A percentile compares a stretch with the other conserved stretches of the same genome.
Evolutionary conservation across 2,329 filamentous ascomycete genomes (phyloP).

Genomic region (Ceratocystis harringtonii): DNA sequence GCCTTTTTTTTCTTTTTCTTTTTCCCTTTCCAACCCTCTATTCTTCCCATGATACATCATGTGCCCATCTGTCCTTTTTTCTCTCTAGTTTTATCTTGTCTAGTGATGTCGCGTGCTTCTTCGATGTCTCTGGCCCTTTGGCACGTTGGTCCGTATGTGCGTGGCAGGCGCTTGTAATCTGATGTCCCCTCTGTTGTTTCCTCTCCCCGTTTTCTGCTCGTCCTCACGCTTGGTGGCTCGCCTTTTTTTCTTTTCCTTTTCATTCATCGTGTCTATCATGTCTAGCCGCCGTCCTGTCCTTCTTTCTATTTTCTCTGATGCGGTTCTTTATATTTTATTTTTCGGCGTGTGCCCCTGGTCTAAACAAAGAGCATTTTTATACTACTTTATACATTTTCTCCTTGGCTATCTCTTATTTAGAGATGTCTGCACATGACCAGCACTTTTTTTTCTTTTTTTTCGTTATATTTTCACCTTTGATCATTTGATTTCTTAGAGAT

Average conservation of each 20-base stretch:
- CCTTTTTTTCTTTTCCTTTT: background rate
- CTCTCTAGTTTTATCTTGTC: background rate
- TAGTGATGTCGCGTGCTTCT: background rate
- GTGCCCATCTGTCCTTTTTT: background rate
- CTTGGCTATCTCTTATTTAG: background rate
- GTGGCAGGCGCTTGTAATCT: background rate
- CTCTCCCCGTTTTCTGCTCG: background rate
- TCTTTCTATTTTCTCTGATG: conserved; percentile 10
- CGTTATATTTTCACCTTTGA: background rate
- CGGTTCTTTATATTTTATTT: conserved; percentile 1
- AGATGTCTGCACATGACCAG: background rate
- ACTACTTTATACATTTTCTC: background rate
- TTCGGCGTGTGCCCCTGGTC: background rate
- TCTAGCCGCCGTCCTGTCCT: conserved; percentile 1
- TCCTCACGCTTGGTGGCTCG: background rate
- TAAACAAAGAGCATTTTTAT: conserved; percentile 1
- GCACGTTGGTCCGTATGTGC: background rate
- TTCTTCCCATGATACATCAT: background rate
- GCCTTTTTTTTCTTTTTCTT: background rate
- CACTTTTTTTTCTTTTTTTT: background rate
- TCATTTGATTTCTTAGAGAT: conserved; percentile 1
- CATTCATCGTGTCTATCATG: background rate
- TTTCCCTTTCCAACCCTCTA: background rate
- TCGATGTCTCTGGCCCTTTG: background rate
- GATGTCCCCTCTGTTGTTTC: background rate